These are phyloP conservation scores for Pythium aristosporum DNA, from an alignment of 352 stramenopile species.

Conservation along the genomic window DNA sequence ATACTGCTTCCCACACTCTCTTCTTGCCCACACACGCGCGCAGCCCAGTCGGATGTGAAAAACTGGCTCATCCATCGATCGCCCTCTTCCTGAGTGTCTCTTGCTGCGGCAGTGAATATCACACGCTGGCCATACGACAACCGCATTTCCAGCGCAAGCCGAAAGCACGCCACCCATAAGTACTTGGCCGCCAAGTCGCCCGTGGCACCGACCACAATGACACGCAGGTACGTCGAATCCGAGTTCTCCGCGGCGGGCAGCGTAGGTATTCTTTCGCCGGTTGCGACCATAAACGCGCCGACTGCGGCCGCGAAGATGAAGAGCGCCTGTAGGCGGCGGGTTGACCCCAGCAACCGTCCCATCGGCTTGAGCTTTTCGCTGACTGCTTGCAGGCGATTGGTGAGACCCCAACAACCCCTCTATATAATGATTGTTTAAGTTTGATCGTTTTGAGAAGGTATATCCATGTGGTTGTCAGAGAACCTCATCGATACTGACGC, in stretches of 20 bases:
- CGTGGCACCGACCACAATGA: constrained; percentile 68
- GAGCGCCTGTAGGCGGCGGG: background rate
- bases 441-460: constrained; percentile 5
- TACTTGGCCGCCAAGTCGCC: constrained; percentile 84
- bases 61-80: constrained; percentile 35
- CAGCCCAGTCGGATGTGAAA: constrained; percentile 28
- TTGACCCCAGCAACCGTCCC: background rate
- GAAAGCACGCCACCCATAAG: constrained; percentile 75
- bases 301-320: background rate
- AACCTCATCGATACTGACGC: constrained; percentile 47
- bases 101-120: constrained; percentile 48
- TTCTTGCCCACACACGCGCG: constrained; percentile 38
- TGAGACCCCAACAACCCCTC: background rate
- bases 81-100: constrained; percentile 30
- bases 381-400: constrained; percentile 1
- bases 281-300: background rate
- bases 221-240: constrained; percentile 24
- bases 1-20: background rate
- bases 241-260: background rate
- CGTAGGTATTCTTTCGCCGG: background rate
- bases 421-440: background rate
- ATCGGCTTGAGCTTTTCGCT: background rate
- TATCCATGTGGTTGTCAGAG: constrained; percentile 28
- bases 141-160: constrained; percentile 40
- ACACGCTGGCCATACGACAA: constrained; percentile 10